A percentile compares a stretch with the other conserved stretches of the same genome.
Conservation (phyloP, 495 filamentous ascomycete genomes). For the Trichoderma orchidacearum region DNA sequence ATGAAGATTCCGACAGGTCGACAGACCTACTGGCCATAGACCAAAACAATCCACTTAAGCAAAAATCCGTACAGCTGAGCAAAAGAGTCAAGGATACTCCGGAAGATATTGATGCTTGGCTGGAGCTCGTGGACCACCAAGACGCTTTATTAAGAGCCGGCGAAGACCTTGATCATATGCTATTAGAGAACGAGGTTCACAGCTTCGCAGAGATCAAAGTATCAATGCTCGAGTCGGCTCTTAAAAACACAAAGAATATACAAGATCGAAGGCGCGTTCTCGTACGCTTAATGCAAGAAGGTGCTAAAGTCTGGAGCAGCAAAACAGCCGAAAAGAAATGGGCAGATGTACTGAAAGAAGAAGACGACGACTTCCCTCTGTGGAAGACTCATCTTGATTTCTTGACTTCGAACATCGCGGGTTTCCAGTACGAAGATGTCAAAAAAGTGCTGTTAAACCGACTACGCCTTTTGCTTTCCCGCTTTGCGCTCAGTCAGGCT, state of each 20-base stretch:
- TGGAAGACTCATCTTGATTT: constrained; percentile 70
- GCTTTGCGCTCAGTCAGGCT: constrained; percentile 9
- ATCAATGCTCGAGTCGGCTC: constrained; percentile 67
- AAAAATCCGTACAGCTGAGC: constrained; percentile 42
- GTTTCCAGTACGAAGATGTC: constrained; percentile 57
- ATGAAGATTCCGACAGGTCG: constrained; percentile 33
- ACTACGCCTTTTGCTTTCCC: constrained; percentile 33
- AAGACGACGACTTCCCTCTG: constrained; percentile 44
- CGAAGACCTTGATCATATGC: constrained; percentile 18
- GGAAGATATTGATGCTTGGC: constrained; percentile 56
- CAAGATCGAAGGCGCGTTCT: constrained; percentile 43
- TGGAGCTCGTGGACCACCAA: constrained; percentile 64
- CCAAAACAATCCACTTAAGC: constrained; percentile 26
- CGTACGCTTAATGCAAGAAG: constrained; percentile 57
- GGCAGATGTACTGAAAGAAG: constrained; percentile 42
- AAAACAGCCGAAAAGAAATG: constrained; percentile 49
- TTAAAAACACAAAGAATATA: constrained; percentile 33
- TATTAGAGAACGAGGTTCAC: constrained; percentile 46
- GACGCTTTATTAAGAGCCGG: constrained; percentile 39
- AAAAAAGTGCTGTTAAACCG: constrained; percentile 41
- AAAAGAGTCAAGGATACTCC: constrained; percentile 48
- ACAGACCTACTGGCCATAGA: constrained; percentile 15
- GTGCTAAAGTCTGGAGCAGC: constrained; percentile 54
- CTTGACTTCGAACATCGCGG: constrained; percentile 50
- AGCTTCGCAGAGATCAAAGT: constrained; percentile 67